A percentile compares a stretch with the other conserved stretches of the same genome.
phyloP scores from a whole-genome alignment of 768 basidiomycete genomes.

The Russula virescens region DNA sequence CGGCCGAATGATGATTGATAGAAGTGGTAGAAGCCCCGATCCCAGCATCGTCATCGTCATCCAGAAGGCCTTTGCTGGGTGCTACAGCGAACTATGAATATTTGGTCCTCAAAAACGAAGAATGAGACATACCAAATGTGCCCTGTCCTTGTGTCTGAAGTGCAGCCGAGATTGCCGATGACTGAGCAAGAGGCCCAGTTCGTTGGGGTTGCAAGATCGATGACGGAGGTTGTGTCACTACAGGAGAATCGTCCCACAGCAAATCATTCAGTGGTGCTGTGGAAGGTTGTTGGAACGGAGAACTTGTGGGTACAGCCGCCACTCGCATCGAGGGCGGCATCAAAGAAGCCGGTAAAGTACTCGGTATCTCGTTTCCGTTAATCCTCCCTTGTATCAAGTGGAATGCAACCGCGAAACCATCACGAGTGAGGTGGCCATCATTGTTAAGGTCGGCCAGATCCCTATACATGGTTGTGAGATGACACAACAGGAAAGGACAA shows the following conservation, averaged over 20 bases:
- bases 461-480: conserved; percentile 42
- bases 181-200: conserved; percentile 4
- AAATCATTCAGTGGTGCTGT: conserved; percentile 41
- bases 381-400: conserved; percentile 86
- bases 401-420: conserved; percentile 95
- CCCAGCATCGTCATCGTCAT: conserved; percentile 61
- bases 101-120: conserved; percentile 26
- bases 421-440: conserved; percentile 79
- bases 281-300: conserved; percentile 35
- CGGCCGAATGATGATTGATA: conserved; percentile 68
- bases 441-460: conserved; percentile 88
- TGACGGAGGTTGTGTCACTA: conserved; percentile 36
- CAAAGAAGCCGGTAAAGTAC: conserved; percentile 61
- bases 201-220: conserved; percentile 26
- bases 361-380: conserved; percentile 70
- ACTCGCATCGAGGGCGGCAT: conserved; percentile 78
- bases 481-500: background rate
- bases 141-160: conserved; percentile 35
- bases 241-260: conserved; percentile 39
- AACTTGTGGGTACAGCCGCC: conserved; percentile 34
- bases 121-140: conserved; percentile 41
- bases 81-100: conserved; percentile 5
- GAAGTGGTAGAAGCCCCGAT: conserved; percentile 42
- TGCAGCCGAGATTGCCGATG: conserved; percentile 9
- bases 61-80: conserved; percentile 52